Base-by-base conservation (phyloP, 176 grass and related monocot species). In the Eragrostis curvula region DNA sequence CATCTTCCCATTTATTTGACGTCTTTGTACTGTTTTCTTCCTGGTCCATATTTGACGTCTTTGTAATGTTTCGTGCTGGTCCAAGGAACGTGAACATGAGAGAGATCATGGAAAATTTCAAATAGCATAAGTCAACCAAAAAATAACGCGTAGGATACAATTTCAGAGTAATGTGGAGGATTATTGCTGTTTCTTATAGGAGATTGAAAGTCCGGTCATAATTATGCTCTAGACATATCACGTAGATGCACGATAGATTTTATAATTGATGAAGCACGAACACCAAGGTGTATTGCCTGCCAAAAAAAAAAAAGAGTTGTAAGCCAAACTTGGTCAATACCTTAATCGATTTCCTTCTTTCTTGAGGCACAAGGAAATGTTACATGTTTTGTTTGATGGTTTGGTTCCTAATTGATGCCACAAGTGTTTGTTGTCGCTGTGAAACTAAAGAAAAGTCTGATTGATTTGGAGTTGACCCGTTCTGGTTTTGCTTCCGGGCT, bases 401-500 rank as follows among this genome's bases (percentile, higher is more conserved):
- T 5, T 0, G 9, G 5, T 81, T 70, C 29, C 16, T 25, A 1
- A 11, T 17, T n/a, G 11, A 23, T 65, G 10, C 2, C 49, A 24
- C 24, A 12, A 25, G 70, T 70, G 44, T 80, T 81, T 25, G 77
- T 55, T 49, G 3, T 46, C 9, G 0, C 36, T 12, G 41, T 41
- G 77, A 9, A 30, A 25, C 8, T 42, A 20, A 25, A n/a, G 62
- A 61, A 36, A 58, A 61, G 0, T 45, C 24, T 28, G 14, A 13
- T 77, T 85, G 29, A 62, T 85, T 25, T 90, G 21, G 23, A 61
- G 67, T 68, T 83, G 83, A 90, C 67, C 10, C 41, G 0, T 61
- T 68, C 71, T 10, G 71, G 36, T 7, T 64, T 16, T 84, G 43
- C 46, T 77, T 56, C 44, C 1, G 70, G 23, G 20, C 41, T 73